A percentile compares a stretch with the other conserved stretches of the same genome.
These are phyloP conservation scores for Barnettozyma populi DNA, from an alignment of 805 yeast genomes.

Conservation along the genomic window DNA sequence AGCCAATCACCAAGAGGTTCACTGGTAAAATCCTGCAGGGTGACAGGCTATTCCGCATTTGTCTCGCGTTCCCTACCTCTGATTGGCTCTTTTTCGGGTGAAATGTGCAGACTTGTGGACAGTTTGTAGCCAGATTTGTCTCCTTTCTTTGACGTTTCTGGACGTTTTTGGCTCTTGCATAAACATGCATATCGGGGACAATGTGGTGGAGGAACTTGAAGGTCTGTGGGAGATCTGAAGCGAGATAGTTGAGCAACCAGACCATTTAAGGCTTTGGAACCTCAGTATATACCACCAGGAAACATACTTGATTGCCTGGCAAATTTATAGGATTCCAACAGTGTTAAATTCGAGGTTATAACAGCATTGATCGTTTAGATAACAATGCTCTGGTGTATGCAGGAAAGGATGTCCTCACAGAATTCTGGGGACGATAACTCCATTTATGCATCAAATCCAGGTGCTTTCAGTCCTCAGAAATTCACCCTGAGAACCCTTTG, in stretches of 20 bases:
- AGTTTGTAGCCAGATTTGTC: not conserved
- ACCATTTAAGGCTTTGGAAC: not conserved
- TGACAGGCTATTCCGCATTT: not conserved
- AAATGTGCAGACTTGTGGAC: not conserved
- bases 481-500: not conserved
- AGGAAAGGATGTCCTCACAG: not conserved
- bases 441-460: not conserved
- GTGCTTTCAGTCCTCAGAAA: not conserved
- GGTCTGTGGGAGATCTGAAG: not conserved
- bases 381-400: not conserved
- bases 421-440: not conserved
- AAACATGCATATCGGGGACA: not conserved
- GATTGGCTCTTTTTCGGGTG: not conserved
- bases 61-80: not conserved
- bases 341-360: not conserved
- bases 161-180: not conserved
- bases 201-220: too few species aligned
- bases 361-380: not conserved
- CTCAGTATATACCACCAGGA: not conserved
- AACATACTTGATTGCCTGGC: not conserved
- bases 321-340: not conserved
- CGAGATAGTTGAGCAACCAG: too few species aligned
- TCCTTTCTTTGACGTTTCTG: not conserved
- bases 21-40: not conserved
- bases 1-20: not conserved